phyloP scores from a whole-genome alignment of 1,139 yeast species.

The Geotrichum siamense region DNA sequence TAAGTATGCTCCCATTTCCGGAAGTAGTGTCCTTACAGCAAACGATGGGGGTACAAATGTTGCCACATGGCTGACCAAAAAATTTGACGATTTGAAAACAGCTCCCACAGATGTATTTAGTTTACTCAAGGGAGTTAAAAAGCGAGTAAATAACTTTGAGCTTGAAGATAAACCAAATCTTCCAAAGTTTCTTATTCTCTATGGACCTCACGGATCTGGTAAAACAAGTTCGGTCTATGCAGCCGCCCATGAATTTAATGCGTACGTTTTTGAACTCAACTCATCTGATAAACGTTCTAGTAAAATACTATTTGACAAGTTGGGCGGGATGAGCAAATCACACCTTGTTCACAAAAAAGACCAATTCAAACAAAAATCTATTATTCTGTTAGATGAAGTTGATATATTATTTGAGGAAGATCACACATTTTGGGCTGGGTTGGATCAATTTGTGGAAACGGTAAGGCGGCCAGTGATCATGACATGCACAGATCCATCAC shows the following conservation, averaged over 20 bases:
- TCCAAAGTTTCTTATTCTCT: conserved; percentile 44
- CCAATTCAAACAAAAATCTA: conserved; percentile 43
- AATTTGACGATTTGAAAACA: conserved; percentile 19
- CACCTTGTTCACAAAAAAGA: conserved; percentile 53
- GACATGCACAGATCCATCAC: conserved; percentile 54
- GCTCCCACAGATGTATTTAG: conserved; percentile 1
- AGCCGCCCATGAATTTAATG: conserved; percentile 53
- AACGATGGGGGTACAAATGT: conserved; percentile 18
- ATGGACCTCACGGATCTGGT: conserved; percentile 71
- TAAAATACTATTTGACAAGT: conserved; percentile 55
- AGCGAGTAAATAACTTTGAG: conserved; percentile 25
- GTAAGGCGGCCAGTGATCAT: conserved; percentile 75
- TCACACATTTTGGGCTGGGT: conserved; percentile 67
- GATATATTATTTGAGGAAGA: conserved; percentile 78
- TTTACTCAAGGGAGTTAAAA: conserved; percentile 18
- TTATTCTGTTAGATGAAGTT: conserved; percentile 78
- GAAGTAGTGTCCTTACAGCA: conserved; percentile 19
- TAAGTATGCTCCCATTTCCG: conserved; percentile 11
- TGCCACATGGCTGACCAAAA: conserved; percentile 21
- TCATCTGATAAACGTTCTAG: conserved; percentile 65
- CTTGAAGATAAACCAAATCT: conserved; percentile 2
- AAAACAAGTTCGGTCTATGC: conserved; percentile 73
- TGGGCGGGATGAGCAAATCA: conserved; percentile 79
- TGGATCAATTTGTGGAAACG: conserved; percentile 54
- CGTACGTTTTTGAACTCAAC: conserved; percentile 78